Percentiles rank a stretch among this genome's conserved stretches.
Evolutionary conservation across 1,284 basidiomycete species (phyloP).

Genomic region (Rhodotorula sp.): DNA sequence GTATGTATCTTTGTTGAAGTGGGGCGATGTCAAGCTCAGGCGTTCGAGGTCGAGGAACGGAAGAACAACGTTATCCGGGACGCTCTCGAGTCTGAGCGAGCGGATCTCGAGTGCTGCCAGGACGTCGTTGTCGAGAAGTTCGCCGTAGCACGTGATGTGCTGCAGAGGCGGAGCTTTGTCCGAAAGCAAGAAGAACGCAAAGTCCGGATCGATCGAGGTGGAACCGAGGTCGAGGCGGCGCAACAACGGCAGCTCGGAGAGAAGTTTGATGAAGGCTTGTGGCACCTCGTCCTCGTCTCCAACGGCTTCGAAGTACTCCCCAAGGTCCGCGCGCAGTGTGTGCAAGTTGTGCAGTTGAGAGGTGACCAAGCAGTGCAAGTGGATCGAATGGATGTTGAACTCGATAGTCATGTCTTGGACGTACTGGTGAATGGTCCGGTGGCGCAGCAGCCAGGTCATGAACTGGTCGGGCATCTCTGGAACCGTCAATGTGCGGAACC

Average conservation of each 20-base stretch:
- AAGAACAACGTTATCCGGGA: not conserved
- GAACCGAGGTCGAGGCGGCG: not conserved
- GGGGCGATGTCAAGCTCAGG: not conserved
- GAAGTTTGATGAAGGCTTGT: not conserved
- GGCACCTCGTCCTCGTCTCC: not conserved
- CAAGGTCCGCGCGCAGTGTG: not conserved
- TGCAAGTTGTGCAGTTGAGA: not conserved
- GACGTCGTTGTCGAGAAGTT: not conserved
- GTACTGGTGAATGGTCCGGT: not conserved
- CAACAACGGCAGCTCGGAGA: not conserved
- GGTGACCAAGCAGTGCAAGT: not conserved
- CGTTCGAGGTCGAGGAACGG: not conserved
- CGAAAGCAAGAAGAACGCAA: not conserved
- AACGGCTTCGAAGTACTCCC: not conserved
- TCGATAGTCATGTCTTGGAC: not conserved
- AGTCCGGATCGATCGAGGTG: not conserved
- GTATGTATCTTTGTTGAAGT: not conserved
- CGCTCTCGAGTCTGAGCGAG: not conserved
- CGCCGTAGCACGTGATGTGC: not conserved
- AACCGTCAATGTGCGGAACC: not conserved
- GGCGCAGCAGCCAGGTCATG: not conserved
- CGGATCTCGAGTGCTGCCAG: not conserved
- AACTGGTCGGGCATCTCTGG: not conserved
- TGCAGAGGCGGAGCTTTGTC: not conserved
- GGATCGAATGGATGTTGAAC: not conserved